Conservation (phyloP, 2,329 filamentous ascomycete species). For the Sclerotinia spermophila region DNA sequence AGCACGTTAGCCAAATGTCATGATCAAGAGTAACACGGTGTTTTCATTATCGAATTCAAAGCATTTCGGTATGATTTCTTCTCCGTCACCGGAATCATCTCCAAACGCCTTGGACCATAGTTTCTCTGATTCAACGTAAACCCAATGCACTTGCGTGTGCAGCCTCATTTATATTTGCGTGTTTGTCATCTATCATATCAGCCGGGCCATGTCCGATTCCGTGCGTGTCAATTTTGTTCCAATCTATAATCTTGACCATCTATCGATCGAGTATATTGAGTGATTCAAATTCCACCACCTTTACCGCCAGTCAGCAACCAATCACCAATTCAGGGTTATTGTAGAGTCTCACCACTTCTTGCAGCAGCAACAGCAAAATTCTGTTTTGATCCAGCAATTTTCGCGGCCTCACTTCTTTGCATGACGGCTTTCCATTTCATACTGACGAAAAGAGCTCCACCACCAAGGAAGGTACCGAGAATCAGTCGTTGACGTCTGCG, state of each 20-base stretch:
- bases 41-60: not conserved
- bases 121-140: not conserved
- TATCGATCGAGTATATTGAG: not conserved
- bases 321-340: not conserved
- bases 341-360: constrained; percentile 33
- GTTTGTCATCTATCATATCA: not conserved
- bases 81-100: not conserved
- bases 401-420: constrained; percentile 36
- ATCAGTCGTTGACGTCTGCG: constrained; percentile 33
- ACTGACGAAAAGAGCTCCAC: constrained; percentile 31
- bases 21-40: not conserved
- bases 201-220: not conserved
- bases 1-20: not conserved
- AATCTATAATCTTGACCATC: not conserved
- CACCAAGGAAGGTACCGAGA: constrained; percentile 32
- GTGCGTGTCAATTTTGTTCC: not conserved
- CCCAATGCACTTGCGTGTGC: not conserved
- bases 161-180: not conserved
- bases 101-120: not conserved
- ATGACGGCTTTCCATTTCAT: constrained; percentile 37
- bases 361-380: constrained; percentile 34
- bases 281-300: constrained; percentile 14
- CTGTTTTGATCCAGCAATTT: constrained; percentile 31
- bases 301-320: not conserved
- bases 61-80: not conserved